Percentiles rank a stretch among this genome's conserved stretches.
phyloP scores from a whole-genome alignment of 2,329 filamentous ascomycete genomes.

The Alternaria ethzedia region DNA sequence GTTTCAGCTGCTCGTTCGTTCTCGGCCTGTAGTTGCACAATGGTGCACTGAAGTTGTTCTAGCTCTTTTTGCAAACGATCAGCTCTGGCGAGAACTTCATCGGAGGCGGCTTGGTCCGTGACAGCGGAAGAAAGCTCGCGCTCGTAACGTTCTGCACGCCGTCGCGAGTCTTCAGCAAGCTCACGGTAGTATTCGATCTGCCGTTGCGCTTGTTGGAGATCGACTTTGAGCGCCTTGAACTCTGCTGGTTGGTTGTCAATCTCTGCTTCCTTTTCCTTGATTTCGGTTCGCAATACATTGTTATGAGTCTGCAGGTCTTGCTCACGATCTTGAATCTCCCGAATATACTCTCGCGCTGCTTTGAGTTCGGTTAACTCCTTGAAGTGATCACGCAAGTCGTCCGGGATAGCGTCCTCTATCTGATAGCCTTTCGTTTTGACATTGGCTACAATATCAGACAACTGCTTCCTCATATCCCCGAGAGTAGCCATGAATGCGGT shows the following conservation, averaged over 20 bases:
- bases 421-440: slow-evolving; percentile 19
- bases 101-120: slow-evolving; percentile 2
- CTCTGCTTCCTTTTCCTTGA: slow-evolving; percentile 22
- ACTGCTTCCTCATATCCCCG: slow-evolving; percentile 20
- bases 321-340: slow-evolving; percentile 20
- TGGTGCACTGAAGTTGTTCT: slow-evolving; percentile 5
- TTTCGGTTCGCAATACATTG: slow-evolving; percentile 2
- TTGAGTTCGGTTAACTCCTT: slow-evolving; percentile 17
- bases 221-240: slow-evolving; percentile 19
- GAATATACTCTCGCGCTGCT: slow-evolving; percentile 20
- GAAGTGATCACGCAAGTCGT: slow-evolving; percentile 17
- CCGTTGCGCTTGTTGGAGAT: slow-evolving; percentile 22
- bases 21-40: slow-evolving; percentile 17
- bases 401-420: slow-evolving; percentile 21
- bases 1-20: slow-evolving; percentile 12
- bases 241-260: slow-evolving; percentile 21
- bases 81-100: slow-evolving; percentile 7
- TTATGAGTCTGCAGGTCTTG: slow-evolving; percentile 13
- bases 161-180: slow-evolving; percentile 5
- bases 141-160: slow-evolving; percentile 22
- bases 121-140: slow-evolving; percentile 8
- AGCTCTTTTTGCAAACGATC: slow-evolving; percentile 16
- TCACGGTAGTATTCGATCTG: slow-evolving; percentile 17
- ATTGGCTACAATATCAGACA: slow-evolving; percentile 16
- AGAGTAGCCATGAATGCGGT: slow-evolving; percentile 13